Base-by-base conservation (phyloP, 1,139 yeast genomes). In the Hansenula sp. region DNA sequence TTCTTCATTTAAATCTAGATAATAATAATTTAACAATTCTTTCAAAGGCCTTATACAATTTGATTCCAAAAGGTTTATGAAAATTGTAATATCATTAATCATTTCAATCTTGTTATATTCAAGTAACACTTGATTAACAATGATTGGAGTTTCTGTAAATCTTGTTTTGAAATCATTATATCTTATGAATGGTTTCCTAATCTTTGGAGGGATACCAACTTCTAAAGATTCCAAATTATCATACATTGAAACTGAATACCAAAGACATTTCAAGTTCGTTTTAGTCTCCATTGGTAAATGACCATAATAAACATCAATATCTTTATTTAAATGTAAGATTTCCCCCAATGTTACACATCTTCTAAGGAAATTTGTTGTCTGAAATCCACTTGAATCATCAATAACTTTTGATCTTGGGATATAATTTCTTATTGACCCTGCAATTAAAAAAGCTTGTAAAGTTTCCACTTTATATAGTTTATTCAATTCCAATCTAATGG, bases 211-310 rank as follows among this genome's bases (percentile, higher is more conserved):
- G 33, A 43, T 40, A 9, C 52, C 50, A 27, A 42, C 19, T 21
- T 49, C 52, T 45, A 46, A 46, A 9, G 50, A 45, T 24, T 46
- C 51, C 36, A 46, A 40, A 3, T 38, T 36, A 19, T 49, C 52
- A 36, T 42, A 45, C 4, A 44, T 28, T 9, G 44, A 45, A 3
- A 49, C 30, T 3, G 41, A 41, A 33, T 45, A 47, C 51, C 52
- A 49, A 16, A 49, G 28, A n/a, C 43, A 40, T 40, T 47, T 49
- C 48, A 47, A 41, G 3, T 38, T 21, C 16, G 35, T 41, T 28
- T 43, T 42, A 13, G 43, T 45, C 1, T 42, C 47, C 1, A n/a
- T n/a, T 4, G 41, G 17, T 13, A 45, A 28, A 19, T 30, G 19
- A 5, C 49, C 45, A 32, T 47, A 46, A 36, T 28, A 47, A 27